phyloP scores from a whole-genome alignment of 345 rosid species.

The Streptanthus diversifolius region DNA sequence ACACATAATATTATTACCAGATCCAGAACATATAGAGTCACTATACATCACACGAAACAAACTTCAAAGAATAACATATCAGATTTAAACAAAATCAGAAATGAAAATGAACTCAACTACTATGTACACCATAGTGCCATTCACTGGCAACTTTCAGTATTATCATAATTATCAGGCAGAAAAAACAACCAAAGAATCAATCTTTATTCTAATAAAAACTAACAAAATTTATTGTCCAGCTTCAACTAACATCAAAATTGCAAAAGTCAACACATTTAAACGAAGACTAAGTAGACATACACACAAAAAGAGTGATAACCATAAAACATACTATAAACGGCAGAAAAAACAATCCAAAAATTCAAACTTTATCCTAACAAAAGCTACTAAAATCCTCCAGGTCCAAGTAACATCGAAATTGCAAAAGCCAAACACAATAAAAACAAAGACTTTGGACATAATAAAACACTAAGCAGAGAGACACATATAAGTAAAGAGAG shows the following conservation, averaged over 20 bases:
- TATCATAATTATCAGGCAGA: not conserved
- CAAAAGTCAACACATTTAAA: not conserved
- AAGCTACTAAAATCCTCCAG: not conserved
- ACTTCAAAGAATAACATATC: not conserved
- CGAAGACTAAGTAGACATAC: not conserved
- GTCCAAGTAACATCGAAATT: not conserved
- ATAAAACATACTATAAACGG: not conserved
- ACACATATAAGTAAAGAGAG: not conserved
- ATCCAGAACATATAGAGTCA: not conserved
- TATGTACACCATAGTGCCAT: not conserved
- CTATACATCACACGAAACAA: not conserved
- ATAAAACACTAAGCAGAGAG: not conserved
- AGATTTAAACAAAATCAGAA: not conserved
- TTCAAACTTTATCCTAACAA: not conserved
- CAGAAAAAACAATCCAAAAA: not conserved
- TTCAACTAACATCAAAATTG: not conserved
- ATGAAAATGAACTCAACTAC: not conserved
- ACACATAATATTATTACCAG: not conserved
- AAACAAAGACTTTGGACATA: not conserved
- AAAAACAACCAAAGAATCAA: not conserved
- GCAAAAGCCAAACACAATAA: not conserved
- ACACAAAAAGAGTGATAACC: not conserved
- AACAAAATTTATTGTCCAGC: not conserved
- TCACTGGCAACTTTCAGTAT: not conserved
- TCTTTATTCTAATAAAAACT: not conserved